phyloP scores from a whole-genome alignment of 1,284 basidiomycete species.

The Inonotus obliquus region DNA sequence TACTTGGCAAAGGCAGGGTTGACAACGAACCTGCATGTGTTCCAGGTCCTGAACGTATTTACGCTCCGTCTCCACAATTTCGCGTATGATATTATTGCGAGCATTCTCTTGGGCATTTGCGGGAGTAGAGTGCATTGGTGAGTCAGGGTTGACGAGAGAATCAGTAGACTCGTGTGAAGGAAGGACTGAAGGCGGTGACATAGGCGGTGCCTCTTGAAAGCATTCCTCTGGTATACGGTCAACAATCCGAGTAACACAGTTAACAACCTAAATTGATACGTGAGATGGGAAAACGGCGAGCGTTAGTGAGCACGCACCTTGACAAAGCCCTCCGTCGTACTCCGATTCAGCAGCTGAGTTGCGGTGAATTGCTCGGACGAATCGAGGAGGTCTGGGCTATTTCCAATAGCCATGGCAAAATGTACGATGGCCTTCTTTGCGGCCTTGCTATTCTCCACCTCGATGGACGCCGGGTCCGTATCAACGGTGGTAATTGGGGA shows the following conservation, averaged over 20 bases:
- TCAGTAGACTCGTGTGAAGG: constrained; percentile 57
- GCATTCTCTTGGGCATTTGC: constrained; percentile 60
- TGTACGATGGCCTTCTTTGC: constrained; percentile 78
- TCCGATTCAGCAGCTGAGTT: constrained; percentile 85
- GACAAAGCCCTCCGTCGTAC: constrained; percentile 91
- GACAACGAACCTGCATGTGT: constrained; percentile 78
- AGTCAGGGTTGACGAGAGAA: constrained; percentile 42
- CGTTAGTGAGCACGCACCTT: constrained; percentile 55
- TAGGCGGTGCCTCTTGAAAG: constrained; percentile 60
- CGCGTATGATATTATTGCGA: constrained; percentile 75
- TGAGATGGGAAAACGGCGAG: constrained; percentile 6
- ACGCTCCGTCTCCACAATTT: constrained; percentile 91
- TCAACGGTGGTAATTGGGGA: constrained; percentile 60
- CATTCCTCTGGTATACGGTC: constrained; percentile 73
- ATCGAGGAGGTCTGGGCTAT: constrained; percentile 47
- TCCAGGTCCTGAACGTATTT: constrained; percentile 99
- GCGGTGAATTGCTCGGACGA: constrained; percentile 73
- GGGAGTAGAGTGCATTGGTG: constrained; percentile 34
- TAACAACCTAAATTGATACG: constrained; percentile 63
- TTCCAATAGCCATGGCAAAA: constrained; percentile 66
- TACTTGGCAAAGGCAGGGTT: constrained; percentile 19
- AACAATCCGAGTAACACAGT: constrained; percentile 87
- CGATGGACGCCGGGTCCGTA: constrained; percentile 60
- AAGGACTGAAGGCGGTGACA: constrained; percentile 47
- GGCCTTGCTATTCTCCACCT: constrained; percentile 67